Percentiles rank a stretch among this genome's conserved stretches.
These are phyloP conservation scores for Bryum argenteum DNA, from an alignment of 225 moss, liverwort and hornwort genomes.

Conservation along the genomic window DNA sequence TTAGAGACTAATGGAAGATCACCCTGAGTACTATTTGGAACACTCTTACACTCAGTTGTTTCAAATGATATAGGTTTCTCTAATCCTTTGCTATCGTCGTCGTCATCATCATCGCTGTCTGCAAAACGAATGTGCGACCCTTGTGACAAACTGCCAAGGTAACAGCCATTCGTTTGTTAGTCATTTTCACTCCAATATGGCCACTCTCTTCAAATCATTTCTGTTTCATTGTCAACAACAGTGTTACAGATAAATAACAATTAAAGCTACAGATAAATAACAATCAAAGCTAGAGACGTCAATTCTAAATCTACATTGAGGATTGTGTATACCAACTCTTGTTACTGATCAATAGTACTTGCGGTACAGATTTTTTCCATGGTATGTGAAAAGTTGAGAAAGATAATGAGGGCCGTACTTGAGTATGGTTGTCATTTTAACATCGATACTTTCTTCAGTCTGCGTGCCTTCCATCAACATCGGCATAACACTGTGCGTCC, in stretches of 20 bases:
- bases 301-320: slow-evolving; percentile 1
- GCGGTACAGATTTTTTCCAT: background rate
- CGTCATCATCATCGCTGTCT: slow-evolving; percentile 58
- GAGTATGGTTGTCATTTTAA: slow-evolving; percentile 19
- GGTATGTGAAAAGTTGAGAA: background rate
- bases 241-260: background rate
- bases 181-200: background rate
- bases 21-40: background rate
- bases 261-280: too few relatives aligned
- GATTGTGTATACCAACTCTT: background rate
- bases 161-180: slow-evolving; percentile 5
- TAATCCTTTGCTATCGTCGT: slow-evolving; percentile 14
- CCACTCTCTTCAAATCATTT: background rate
- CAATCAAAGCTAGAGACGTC: background rate
- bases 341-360: background rate
- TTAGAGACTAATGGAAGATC: slow-evolving; percentile 28
- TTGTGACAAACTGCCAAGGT: slow-evolving; percentile 36
- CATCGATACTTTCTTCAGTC: slow-evolving; percentile 17
- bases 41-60: slow-evolving; percentile 1
- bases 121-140: slow-evolving; percentile 72
- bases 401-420: slow-evolving; percentile 19
- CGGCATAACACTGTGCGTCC: slow-evolving; percentile 11
- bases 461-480: background rate
- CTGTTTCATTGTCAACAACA: background rate
- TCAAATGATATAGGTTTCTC: slow-evolving; percentile 19